Evolutionary conservation across 1,284 basidiomycete species (phyloP), one percentile per base, ranked within the genome.

Genomic region (Cryptococcus neoformans): DNA sequence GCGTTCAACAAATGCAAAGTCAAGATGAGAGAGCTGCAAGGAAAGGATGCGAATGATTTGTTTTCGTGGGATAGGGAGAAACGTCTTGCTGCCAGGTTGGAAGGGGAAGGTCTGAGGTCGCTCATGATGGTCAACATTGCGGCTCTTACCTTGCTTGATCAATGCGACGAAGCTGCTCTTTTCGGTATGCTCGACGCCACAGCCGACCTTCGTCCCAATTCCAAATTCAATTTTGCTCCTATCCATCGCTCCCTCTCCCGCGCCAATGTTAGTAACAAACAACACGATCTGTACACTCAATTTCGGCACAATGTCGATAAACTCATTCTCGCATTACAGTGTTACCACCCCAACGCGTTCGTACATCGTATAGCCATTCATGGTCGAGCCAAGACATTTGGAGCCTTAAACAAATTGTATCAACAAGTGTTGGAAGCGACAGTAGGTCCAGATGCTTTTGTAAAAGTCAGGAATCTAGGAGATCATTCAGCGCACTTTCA

Each of bases 61-160:
- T 2, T 28, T 3, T 61, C 59, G 4, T 52, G 46, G 45, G 51
- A 65, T 14, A 57, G 69, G 16, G 55, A 56, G 4, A 51, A 53
- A 11, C 57, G 69, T 8, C 12, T 70, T 3, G 59, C 58, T 1
- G 60, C 66, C 0, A 59, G 70, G 9, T 28, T 68, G 6, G 49
- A 51, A 21, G 60, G 59, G 12, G 56, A 58, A 0, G 70, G 65
- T 1, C 39, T 65, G 37, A 49, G 55, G 16, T 55, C 58, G 2
- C 44, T 72, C 1, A 50, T 56, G 12, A 53, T 67, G 17, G 47
- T 56, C 10, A 54, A 64, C 17, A 46, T 72, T 5, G 64, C 65
- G 1, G 63, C 67, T 0, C 53, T 62, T 46, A 67, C 65, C 7
- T 57, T 69, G 53, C 54, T 70, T 36, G 60, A 65, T 28, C 47